A percentile compares a stretch with the other conserved stretches of the same genome.
Evolutionary conservation across 257 asterid genomes (phyloP).

Genomic region (Galeopsis tetrahit): DNA sequence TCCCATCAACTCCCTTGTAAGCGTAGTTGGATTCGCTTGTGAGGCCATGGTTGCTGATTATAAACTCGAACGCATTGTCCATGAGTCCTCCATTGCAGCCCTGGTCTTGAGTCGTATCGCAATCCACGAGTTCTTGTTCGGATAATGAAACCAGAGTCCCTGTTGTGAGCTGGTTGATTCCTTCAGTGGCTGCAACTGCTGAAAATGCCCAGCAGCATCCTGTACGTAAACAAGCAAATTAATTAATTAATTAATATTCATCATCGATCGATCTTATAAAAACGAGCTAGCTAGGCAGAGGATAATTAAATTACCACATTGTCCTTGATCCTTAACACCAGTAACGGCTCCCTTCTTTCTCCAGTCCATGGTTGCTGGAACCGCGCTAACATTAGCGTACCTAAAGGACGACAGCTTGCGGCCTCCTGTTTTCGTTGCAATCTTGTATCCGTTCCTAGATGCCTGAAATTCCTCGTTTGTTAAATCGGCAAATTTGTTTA

Average conservation of each 20-base stretch:
- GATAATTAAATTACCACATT: no score
- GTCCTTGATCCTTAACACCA: no score
- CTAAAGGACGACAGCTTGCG: no score
- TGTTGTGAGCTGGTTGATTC: constrained; percentile 38
- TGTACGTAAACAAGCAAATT: not conserved
- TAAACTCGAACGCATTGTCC: constrained; percentile 41
- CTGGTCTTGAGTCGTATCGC: constrained; percentile 36
- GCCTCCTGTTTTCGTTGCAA: no score
- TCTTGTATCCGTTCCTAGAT: no score
- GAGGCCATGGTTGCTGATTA: constrained; percentile 39
- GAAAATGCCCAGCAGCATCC: constrained; percentile 51
- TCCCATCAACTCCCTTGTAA: constrained; percentile 30
- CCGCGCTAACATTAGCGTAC: constrained; percentile 14
- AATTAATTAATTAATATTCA: not conserved
- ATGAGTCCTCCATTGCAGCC: constrained; percentile 42
- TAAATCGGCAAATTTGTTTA: constrained; percentile 48
- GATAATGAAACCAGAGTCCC: constrained; percentile 35
- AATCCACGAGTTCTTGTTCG: constrained; percentile 45
- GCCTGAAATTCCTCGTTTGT: constrained; percentile 42
- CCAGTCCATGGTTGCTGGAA: no score
- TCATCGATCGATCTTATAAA: no score
- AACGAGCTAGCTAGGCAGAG: no score
- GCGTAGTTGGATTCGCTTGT: not conserved
- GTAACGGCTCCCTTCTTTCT: no score
- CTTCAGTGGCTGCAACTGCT: constrained; percentile 48